Conservation (phyloP, 192 early-diverging fungal genomes). For the Gryganskiella cystojenkinii region DNA sequence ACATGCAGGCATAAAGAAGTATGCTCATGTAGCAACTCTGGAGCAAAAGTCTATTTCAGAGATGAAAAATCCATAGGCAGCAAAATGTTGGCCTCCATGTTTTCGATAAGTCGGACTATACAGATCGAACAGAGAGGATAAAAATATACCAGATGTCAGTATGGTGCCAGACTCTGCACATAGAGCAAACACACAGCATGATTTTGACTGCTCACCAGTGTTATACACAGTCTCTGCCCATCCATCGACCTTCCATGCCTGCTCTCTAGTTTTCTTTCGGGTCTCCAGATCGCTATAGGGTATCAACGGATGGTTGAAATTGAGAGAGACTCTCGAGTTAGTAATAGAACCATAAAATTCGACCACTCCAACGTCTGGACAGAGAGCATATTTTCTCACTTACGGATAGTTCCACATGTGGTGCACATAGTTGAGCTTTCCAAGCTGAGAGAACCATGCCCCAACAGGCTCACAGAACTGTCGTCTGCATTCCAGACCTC, state of each 20-base stretch:
- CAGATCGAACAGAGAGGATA: background rate
- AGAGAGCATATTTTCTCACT: background rate
- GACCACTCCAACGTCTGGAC: no score
- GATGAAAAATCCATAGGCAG: slow-evolving; percentile 63
- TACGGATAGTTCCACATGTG: slow-evolving; percentile 94
- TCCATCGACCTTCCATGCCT: slow-evolving; percentile 93
- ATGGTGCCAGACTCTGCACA: no score
- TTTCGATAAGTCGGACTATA: slow-evolving; percentile 80
- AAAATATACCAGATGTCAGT: no score
- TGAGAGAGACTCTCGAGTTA: background rate
- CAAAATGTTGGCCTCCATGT: slow-evolving; percentile 86
- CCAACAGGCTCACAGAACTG: slow-evolving; percentile 94
- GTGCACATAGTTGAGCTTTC: slow-evolving; percentile 88
- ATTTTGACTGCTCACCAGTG: slow-evolving; percentile 65
- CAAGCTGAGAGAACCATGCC: slow-evolving; percentile 96
- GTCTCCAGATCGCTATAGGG: slow-evolving; percentile 77
- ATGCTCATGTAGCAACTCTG: no score
- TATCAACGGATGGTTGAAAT: background rate
- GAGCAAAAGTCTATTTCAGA: slow-evolving; percentile 26
- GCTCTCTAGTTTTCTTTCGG: slow-evolving; percentile 90
- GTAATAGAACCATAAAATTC: no score
- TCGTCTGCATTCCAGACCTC: slow-evolving; percentile 87
- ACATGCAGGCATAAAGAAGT: no score
- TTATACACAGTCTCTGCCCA: slow-evolving; percentile 94
- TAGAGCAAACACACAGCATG: no score